phyloP scores from a whole-genome alignment of 331 rosid species.

The Cydonia oblonga region DNA sequence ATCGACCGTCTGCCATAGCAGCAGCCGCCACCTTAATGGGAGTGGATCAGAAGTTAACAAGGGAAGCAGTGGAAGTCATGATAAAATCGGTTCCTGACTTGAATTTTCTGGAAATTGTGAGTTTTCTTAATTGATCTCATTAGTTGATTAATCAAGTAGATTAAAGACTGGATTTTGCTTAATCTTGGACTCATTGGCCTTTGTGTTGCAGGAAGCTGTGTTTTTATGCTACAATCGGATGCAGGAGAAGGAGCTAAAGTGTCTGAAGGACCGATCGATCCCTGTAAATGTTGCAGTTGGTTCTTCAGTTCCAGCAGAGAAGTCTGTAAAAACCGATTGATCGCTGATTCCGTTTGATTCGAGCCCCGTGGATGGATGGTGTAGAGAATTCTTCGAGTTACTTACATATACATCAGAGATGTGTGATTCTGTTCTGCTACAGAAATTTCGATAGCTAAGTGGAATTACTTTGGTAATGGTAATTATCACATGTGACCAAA shows the following conservation, averaged over 20 bases:
- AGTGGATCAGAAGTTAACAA: conserved; percentile 38
- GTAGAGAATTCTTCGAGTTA: neutral
- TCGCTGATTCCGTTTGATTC: neutral
- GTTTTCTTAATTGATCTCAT: conserved; percentile 1
- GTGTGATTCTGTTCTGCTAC: conserved; percentile 16
- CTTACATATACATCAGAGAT: conserved; percentile 1
- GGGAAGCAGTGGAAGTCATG: conserved; percentile 34
- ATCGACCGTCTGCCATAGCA: conserved; percentile 62
- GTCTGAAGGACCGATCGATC: too few species aligned
- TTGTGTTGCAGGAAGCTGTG: conserved; percentile 39
- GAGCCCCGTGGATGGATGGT: neutral
- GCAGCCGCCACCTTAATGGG: conserved; percentile 61
- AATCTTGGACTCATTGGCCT: neutral
- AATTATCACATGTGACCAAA: neutral
- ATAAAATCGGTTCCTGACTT: conserved; percentile 42
- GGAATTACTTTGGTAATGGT: neutral
- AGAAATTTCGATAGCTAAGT: too few species aligned
- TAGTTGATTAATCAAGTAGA: neutral
- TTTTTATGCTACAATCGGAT: conserved; percentile 36
- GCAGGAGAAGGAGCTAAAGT: too few species aligned
- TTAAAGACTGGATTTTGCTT: neutral
- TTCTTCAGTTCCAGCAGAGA: too few species aligned
- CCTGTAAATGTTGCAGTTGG: too few species aligned
- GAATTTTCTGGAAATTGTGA: conserved; percentile 40
- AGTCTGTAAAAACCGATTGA: neutral